These are phyloP conservation scores for Begonia fuchsioides DNA, from an alignment of 306 rosid genomes.

Conservation along the genomic window DNA sequence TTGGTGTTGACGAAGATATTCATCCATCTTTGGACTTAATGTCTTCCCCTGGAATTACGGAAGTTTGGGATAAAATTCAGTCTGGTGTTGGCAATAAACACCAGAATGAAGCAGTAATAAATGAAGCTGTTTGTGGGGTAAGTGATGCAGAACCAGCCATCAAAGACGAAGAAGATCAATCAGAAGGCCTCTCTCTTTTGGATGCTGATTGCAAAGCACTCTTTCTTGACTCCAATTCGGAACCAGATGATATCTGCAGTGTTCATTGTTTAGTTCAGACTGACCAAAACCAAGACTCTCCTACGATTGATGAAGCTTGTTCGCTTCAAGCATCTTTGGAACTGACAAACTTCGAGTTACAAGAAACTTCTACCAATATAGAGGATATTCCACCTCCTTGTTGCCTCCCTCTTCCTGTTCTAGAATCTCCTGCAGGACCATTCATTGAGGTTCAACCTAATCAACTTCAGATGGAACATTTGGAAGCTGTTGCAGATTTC, in stretches of 20 bases:
- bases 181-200: slow-evolving; percentile 19
- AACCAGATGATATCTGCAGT: slow-evolving; percentile 8
- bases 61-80: slow-evolving; percentile 11
- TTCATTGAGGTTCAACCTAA: slow-evolving; percentile 22
- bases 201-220: slow-evolving; percentile 16
- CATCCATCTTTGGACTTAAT: slow-evolving; percentile 17
- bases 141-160: slow-evolving; percentile 15
- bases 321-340: slow-evolving; percentile 19
- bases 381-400: slow-evolving; percentile 17
- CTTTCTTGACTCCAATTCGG: slow-evolving; percentile 16
- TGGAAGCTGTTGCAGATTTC: slow-evolving; percentile 13
- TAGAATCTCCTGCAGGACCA: slow-evolving; percentile 19
- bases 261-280: slow-evolving; percentile 15
- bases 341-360: slow-evolving; percentile 15
- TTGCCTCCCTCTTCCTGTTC: slow-evolving; percentile 20
- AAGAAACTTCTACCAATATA: slow-evolving; percentile 12
- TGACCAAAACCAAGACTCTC: slow-evolving; percentile 17
- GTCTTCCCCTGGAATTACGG: slow-evolving; percentile 18
- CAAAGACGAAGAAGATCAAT: slow-evolving; percentile 14
- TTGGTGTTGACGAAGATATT: slow-evolving; percentile 14
- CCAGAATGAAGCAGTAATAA: slow-evolving; percentile 20
- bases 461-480: slow-evolving; percentile 10
- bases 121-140: slow-evolving; percentile 27
- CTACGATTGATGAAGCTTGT: slow-evolving; percentile 14
- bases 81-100: slow-evolving; percentile 11